phyloP scores from a whole-genome alignment of 306 rosid species.

The Gastrolobium villosum region DNA sequence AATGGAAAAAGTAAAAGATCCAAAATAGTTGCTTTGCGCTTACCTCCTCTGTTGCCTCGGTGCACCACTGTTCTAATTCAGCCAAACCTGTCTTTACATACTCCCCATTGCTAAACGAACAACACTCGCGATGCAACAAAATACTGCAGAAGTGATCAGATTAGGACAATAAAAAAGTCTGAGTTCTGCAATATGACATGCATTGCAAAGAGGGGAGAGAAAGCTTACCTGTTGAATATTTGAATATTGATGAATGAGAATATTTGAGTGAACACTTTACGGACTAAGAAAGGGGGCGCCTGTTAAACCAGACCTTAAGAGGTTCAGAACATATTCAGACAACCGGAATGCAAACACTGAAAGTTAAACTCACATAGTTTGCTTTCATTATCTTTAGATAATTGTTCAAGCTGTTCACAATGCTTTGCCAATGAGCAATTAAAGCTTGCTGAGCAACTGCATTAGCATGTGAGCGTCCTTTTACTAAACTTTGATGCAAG shows the following conservation, averaged over 20 bases:
- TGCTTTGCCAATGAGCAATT: conserved; percentile 99
- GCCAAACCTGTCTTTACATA: too few species aligned
- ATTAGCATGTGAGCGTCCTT: conserved; percentile 96
- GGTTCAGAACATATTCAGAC: conserved; percentile 35
- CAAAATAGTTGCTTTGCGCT: too few species aligned
- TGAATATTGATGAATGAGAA: conserved; percentile 98
- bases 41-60: too few species aligned
- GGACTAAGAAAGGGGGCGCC: conserved; percentile 96
- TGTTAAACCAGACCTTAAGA: conserved; percentile 49
- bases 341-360: conserved; percentile 35
- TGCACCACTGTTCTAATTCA: too few species aligned
- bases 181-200: too few species aligned
- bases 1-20: too few species aligned
- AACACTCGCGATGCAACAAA: too few species aligned
- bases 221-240: conserved; percentile 98
- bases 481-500: conserved; percentile 89
- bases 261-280: conserved; percentile 96
- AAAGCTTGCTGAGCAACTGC: conserved; percentile 96
- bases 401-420: conserved; percentile 87
- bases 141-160: too few species aligned
- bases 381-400: conserved; percentile 93
- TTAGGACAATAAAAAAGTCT: too few species aligned
- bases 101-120: too few species aligned
- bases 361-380: conserved; percentile 78
- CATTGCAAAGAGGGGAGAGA: too few species aligned